These are phyloP conservation scores for Solanum phureja DNA, from an alignment of 257 asterid genomes.

Conservation along the genomic window DNA sequence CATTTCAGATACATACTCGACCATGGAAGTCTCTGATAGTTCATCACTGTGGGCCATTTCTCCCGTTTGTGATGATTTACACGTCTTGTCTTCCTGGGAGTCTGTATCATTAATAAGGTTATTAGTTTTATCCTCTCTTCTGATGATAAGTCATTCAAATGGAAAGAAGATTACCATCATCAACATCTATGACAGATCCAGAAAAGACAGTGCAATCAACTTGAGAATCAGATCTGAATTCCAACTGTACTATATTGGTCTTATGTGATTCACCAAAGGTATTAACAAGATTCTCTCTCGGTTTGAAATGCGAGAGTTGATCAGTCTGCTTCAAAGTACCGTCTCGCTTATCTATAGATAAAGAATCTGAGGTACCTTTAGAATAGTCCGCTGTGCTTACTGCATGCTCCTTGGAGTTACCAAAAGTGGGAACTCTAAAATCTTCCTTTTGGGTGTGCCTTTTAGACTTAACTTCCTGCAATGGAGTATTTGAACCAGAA, in stretches of 20 bases:
- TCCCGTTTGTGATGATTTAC: constrained; percentile 19
- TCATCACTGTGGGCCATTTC: constrained; percentile 40
- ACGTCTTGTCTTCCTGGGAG: constrained; percentile 29
- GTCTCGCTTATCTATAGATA: constrained; percentile 14
- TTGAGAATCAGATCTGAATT: constrained; percentile 13
- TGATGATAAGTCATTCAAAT: constrained; percentile 1
- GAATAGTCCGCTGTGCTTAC: neutral
- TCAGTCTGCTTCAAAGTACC: constrained; percentile 8
- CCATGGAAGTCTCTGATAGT: constrained; percentile 57
- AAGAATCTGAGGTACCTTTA: constrained; percentile 21
- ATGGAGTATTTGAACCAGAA: constrained; percentile 22
- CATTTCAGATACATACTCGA: constrained; percentile 42
- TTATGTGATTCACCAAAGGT: constrained; percentile 8
- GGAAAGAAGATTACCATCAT: constrained; percentile 16
- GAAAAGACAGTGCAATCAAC: constrained; percentile 6
- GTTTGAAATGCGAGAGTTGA: constrained; percentile 14
- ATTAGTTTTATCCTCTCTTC: constrained; percentile 11
- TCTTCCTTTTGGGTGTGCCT: constrained; percentile 53
- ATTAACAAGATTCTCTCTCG: constrained; percentile 8
- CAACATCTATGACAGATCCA: constrained; percentile 4
- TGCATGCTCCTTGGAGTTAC: constrained; percentile 20
- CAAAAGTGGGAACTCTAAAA: constrained; percentile 55
- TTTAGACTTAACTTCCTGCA: constrained; percentile 23
- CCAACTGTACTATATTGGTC: constrained; percentile 15
- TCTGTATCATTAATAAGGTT: constrained; percentile 25